A percentile compares a stretch with the other conserved stretches of the same genome.
Conservation (phyloP, 2,329 filamentous ascomycete species). For the Talaromyces sp. region DNA sequence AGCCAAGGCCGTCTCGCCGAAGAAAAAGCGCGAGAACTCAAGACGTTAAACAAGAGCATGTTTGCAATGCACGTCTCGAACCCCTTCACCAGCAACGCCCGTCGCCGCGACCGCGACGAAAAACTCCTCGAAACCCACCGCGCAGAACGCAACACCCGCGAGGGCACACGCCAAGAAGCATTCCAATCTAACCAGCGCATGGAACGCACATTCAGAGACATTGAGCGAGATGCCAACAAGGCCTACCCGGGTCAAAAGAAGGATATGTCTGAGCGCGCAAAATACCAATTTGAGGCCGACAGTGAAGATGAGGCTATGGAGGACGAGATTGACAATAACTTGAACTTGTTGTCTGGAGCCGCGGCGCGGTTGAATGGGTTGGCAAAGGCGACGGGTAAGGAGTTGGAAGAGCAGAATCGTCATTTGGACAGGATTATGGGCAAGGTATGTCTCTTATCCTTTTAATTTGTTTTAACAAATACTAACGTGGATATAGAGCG, state of each 20-base stretch:
- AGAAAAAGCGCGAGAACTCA: constrained; percentile 77
- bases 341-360: constrained; percentile 58
- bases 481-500: constrained; percentile 57
- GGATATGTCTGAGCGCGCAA: constrained; percentile 61
- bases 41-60: constrained; percentile 84
- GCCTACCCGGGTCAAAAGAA: constrained; percentile 50
- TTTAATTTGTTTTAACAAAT: not conserved
- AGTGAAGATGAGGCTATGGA: constrained; percentile 68
- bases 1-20: constrained; percentile 73
- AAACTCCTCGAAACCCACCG: constrained; percentile 65
- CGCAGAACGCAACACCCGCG: constrained; percentile 54
- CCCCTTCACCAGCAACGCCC: constrained; percentile 69
- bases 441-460: constrained; percentile 58
- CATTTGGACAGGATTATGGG: constrained; percentile 71
- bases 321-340: constrained; percentile 65
- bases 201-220: constrained; percentile 64
- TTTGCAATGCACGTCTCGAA: constrained; percentile 78
- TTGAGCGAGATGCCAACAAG: constrained; percentile 53
- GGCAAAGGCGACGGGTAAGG: constrained; percentile 68
- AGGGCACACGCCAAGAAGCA: constrained; percentile 55
- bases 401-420: constrained; percentile 74
- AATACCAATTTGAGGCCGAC: constrained; percentile 77
- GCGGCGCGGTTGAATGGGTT: constrained; percentile 70
- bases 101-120: constrained; percentile 63
- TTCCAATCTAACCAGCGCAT: constrained; percentile 54